phyloP scores from a whole-genome alignment of 2,329 filamentous ascomycete genomes.

The Penicillium sp. region DNA sequence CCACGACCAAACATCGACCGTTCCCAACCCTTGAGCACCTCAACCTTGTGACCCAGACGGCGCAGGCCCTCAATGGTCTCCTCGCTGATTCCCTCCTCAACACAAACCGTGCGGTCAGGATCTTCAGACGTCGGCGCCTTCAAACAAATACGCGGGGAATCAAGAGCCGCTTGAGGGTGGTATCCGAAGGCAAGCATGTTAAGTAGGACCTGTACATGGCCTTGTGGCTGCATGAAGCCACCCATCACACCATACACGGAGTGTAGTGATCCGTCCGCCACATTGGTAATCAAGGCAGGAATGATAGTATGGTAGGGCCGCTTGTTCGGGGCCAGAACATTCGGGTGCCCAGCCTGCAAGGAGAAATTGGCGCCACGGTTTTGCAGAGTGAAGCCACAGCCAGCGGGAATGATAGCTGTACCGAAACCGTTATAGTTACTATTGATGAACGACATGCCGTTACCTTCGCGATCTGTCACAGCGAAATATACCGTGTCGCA shows the following conservation, averaged over 20 bases:
- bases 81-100: conserved; percentile 25
- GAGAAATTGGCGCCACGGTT: conserved; percentile 89
- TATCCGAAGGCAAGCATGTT: conserved; percentile 82
- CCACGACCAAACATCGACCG: conserved; percentile 23
- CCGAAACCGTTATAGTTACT: conserved; percentile 88
- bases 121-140: conserved; percentile 64
- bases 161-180: conserved; percentile 82
- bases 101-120: conserved; percentile 20
- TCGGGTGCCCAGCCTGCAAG: conserved; percentile 69
- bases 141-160: conserved; percentile 88
- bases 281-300: conserved; percentile 81
- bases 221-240: conserved; percentile 97
- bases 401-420: conserved; percentile 77
- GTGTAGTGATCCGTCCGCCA: conserved; percentile 70
- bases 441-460: conserved; percentile 96
- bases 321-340: conserved; percentile 76
- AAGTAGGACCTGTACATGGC: conserved; percentile 87
- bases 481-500: conserved; percentile 95
- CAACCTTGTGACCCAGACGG: conserved; percentile 21
- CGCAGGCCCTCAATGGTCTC: conserved; percentile 20
- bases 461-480: conserved; percentile 76
- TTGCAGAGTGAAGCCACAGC: conserved; percentile 90
- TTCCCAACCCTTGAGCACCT: conserved; percentile 22
- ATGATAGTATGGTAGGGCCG: conserved; percentile 98
- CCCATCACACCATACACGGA: conserved; percentile 96